Percentiles rank a stretch among this genome's conserved stretches.
Conservation (phyloP, 2,329 filamentous ascomycete species). For the Colletotrichum higginsianum region DNA sequence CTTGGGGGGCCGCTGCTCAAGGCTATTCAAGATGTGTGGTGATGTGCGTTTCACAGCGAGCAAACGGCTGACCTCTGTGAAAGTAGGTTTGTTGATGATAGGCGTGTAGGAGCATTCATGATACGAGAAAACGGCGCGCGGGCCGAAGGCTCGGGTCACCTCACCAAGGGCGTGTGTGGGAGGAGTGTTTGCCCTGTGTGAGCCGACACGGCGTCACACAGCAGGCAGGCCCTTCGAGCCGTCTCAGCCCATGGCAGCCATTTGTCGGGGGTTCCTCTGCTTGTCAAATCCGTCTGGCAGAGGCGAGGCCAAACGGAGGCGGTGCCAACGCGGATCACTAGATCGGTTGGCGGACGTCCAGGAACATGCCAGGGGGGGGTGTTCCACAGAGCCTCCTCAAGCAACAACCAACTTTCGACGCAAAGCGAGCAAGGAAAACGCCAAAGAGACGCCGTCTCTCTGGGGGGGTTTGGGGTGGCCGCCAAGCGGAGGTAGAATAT, state of each 20-base stretch:
- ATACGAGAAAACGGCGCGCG: background rate
- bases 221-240: background rate
- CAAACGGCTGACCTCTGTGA: background rate
- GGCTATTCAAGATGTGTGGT: background rate
- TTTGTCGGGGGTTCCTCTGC: conserved; percentile 21
- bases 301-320: background rate
- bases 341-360: conserved; percentile 12
- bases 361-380: conserved; percentile 12
- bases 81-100: background rate
- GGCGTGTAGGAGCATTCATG: background rate
- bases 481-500: background rate
- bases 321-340: background rate
- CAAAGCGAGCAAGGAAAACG: background rate
- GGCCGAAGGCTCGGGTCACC: conserved; percentile 8
- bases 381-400: conserved; percentile 7
- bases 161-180: background rate
- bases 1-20: background rate
- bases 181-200: conserved; percentile 5
- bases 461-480: too few species aligned
- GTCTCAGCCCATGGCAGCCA: background rate
- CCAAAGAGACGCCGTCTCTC: background rate
- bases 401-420: background rate
- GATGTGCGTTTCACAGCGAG: background rate
- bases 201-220: conserved; percentile 15
- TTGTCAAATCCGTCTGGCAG: conserved; percentile 20